Conservation (phyloP, 2,329 filamentous ascomycete genomes). For the Ilyonectria destructans region DNA sequence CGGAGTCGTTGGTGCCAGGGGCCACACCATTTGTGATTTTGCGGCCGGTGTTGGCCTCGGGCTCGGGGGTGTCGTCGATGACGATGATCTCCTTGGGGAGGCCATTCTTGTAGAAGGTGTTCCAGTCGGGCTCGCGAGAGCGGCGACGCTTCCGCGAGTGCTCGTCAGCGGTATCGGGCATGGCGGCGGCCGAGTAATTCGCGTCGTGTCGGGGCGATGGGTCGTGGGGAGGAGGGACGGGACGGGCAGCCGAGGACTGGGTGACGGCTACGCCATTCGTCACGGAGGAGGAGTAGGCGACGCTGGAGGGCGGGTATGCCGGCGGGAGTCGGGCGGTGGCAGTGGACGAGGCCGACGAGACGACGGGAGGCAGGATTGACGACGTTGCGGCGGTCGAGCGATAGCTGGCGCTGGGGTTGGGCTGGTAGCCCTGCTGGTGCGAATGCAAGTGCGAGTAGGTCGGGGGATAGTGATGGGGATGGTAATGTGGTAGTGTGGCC, state of each 20-base stretch:
- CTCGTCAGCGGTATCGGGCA: conserved; percentile 52
- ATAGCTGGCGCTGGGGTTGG: conserved; percentile 49
- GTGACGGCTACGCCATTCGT: conserved; percentile 54
- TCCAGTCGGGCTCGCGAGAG: conserved; percentile 82
- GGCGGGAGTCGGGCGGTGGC: conserved; percentile 44
- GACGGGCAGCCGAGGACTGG: conserved; percentile 51
- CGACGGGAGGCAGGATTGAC: conserved; percentile 52
- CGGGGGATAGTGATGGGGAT: conserved; percentile 75
- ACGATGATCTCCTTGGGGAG: conserved; percentile 89
- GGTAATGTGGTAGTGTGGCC: conserved; percentile 79
- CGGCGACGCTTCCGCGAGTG: conserved; percentile 68
- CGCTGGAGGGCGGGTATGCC: conserved; percentile 49
- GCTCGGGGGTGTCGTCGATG: conserved; percentile 82
- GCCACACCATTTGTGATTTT: conserved; percentile 57
- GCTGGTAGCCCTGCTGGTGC: conserved; percentile 52
- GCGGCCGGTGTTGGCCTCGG: conserved; percentile 62
- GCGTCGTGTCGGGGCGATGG: conserved; percentile 48
- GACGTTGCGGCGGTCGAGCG: conserved; percentile 49
- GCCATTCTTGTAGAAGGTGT: conserved; percentile 86
- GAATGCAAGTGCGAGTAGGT: conserved; percentile 63
- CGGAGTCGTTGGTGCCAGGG: conserved; percentile 51
- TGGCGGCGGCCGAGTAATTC: conserved; percentile 45
- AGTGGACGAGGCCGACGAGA: conserved; percentile 45
- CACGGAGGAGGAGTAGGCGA: conserved; percentile 51
- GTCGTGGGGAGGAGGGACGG: conserved; percentile 53